Base-by-base conservation (phyloP, 768 basidiomycete genomes). In the Lactifluus pinguis region DNA sequence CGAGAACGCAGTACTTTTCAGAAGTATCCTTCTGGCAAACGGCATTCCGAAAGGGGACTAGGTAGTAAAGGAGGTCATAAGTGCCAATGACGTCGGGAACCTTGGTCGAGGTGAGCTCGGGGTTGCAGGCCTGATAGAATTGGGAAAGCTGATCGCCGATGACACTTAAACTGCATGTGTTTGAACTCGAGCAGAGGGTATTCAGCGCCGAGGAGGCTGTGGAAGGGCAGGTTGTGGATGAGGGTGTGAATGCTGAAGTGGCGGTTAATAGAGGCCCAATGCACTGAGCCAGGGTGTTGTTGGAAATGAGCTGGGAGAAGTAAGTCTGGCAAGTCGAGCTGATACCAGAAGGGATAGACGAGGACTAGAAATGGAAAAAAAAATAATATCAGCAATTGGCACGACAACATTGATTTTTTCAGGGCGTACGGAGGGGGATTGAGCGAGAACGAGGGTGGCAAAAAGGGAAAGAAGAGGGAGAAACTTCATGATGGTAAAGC, bases 1-100 rank as follows among this genome's bases (percentile, higher is more conserved):
- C 67, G 58, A 79, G 71, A 32, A 82, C 80, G 69, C 95, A 98
- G 74, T 80, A 97, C 42, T 77, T 74, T 36, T 83, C 85, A 50
- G 68, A 75, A 68, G 85, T 83, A 68, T 88, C 83, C 79, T 90
- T 89, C 49, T 86, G 66, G 75, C 95, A 98, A 34, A 91, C 69
- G 30, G 92, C 85, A 6, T 70, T 65, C 62, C 74, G 75, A 69
- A 95, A 70, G 8, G 94, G 92, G 11, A 70, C 63, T 49, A 95
- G 64, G 60, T 79, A 65, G 76, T 92, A 99, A 32, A 98, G 75
- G 34, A 83, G 75, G 70, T 98, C 95, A 75, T 98, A 99, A 2
- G 81, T 73, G 30, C 72, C 67, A 70, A 82, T 70, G 49, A 97
- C 87, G 29, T 76, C 70, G 0, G 49, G 1, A 64, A 79, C 80